Percentiles rank a stretch among this genome's conserved stretches.
phyloP scores from a whole-genome alignment of 495 filamentous ascomycete genomes.

The Penicillium waksmanii region DNA sequence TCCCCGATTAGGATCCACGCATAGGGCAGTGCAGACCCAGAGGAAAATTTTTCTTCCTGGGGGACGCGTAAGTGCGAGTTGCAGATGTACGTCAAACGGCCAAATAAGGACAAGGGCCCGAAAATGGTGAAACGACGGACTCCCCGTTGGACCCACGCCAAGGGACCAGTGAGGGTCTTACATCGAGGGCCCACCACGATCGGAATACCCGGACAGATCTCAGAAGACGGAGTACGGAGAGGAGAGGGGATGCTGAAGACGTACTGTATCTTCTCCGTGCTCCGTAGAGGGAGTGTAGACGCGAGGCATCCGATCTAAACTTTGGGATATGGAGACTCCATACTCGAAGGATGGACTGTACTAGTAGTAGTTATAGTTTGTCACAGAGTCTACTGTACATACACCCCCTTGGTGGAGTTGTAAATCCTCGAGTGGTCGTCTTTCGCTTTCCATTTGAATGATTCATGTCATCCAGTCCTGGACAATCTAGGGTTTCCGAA shows the following conservation, averaged over 20 bases:
- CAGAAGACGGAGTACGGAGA: not conserved
- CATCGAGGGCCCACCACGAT: conserved; percentile 23
- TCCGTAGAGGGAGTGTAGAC: conserved; percentile 2
- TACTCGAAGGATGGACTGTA: too few species aligned
- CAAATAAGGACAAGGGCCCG: conserved; percentile 41
- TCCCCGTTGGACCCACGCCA: conserved; percentile 1
- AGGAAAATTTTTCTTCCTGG: conserved; percentile 17
- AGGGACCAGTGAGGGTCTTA: conserved; percentile 29
- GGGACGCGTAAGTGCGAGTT: conserved; percentile 42
- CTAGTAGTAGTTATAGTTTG: too few species aligned
- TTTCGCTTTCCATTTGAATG: not conserved
- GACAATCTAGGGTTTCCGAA: not conserved
- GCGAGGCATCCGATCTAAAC: not conserved
- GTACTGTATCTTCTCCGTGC: not conserved
- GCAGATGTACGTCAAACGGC: conserved; percentile 29
- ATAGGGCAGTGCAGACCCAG: conserved; percentile 7
- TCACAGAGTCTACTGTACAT: too few species aligned
- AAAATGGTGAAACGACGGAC: conserved; percentile 42
- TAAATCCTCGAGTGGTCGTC: too few species aligned
- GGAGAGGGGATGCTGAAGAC: not conserved
- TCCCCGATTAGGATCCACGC: conserved; percentile 2
- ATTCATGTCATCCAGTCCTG: not conserved
- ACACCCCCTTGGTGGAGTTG: too few species aligned
- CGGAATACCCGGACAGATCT: conserved; percentile 12
- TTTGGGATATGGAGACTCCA: not conserved